Evolutionary conservation across 2,329 filamentous ascomycete genomes (phyloP).

Genomic region (Hypomyces perniciosus): DNA sequence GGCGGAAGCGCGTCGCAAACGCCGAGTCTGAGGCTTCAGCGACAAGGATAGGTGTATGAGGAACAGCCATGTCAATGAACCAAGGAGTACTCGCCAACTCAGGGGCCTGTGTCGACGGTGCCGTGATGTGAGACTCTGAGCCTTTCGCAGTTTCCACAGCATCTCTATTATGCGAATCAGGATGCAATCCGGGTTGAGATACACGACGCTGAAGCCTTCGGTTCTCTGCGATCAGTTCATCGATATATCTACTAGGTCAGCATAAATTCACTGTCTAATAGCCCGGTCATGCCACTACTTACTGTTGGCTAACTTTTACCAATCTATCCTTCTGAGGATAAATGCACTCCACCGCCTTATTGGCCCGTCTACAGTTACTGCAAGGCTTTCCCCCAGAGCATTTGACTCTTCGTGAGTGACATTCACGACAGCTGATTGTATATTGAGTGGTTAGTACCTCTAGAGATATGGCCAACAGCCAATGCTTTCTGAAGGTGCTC

Average conservation of each 20-base stretch:
- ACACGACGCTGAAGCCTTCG: slow-evolving; percentile 20
- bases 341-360: slow-evolving; percentile 24
- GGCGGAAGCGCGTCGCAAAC: slow-evolving; percentile 32
- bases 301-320: slow-evolving; percentile 29
- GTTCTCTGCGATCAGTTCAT: slow-evolving; percentile 30
- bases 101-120: not conserved
- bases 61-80: slow-evolving; percentile 29
- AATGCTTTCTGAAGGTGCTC: not conserved
- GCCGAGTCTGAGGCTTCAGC: slow-evolving; percentile 32
- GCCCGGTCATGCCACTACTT: not conserved
- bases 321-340: slow-evolving; percentile 29
- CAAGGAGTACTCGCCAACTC: slow-evolving; percentile 23
- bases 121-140: slow-evolving; percentile 1
- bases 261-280: not conserved
- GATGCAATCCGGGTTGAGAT: not conserved
- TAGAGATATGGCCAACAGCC: not conserved
- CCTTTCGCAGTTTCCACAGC: slow-evolving; percentile 12
- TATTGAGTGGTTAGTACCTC: not conserved
- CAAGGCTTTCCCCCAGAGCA: slow-evolving; percentile 30
- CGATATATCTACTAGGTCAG: slow-evolving; percentile 25
- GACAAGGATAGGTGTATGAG: slow-evolving; percentile 29
- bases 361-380: slow-evolving; percentile 26
- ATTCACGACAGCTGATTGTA: slow-evolving; percentile 25
- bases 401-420: slow-evolving; percentile 29
- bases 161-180: slow-evolving; percentile 1